Percentiles rank a stretch among this genome's conserved stretches.
These are phyloP conservation scores for Bacidia gigantensis DNA, from an alignment of 495 filamentous ascomycete species.

Conservation along the genomic window DNA sequence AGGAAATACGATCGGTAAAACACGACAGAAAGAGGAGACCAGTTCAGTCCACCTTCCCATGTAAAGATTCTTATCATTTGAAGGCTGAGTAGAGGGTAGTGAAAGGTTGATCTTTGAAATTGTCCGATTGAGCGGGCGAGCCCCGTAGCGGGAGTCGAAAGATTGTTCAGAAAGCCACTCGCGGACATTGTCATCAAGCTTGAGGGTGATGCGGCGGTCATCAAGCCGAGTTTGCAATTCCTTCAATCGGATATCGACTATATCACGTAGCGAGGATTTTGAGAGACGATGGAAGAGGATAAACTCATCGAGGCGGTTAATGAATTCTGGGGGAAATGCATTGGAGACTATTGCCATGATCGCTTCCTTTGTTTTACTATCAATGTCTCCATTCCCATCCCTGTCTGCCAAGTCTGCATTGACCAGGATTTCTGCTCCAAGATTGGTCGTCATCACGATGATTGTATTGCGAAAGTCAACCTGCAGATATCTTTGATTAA, in stretches of 20 bases:
- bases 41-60: no score
- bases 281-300: constrained; percentile 86
- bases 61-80: no score
- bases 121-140: constrained; percentile 81
- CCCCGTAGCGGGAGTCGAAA: constrained; percentile 84
- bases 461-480: constrained; percentile 94
- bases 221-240: constrained; percentile 76
- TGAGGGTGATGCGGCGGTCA: constrained; percentile 67
- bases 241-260: constrained; percentile 79
- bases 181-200: constrained; percentile 56
- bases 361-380: constrained; percentile 51
- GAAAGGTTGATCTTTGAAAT: constrained; percentile 78
- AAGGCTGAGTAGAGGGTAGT: no score
- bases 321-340: constrained; percentile 80
- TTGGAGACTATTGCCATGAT: constrained; percentile 80
- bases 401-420: constrained; percentile 26
- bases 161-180: constrained; percentile 77
- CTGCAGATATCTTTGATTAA: no score
- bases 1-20: no score
- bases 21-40: no score
- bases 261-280: constrained; percentile 65
- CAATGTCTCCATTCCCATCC: constrained; percentile 48
- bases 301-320: constrained; percentile 94
- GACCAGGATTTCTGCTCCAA: constrained; percentile 43
- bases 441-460: constrained; percentile 90